These are phyloP conservation scores for Lactifluus volemus DNA, from an alignment of 768 basidiomycete species.

Conservation along the genomic window DNA sequence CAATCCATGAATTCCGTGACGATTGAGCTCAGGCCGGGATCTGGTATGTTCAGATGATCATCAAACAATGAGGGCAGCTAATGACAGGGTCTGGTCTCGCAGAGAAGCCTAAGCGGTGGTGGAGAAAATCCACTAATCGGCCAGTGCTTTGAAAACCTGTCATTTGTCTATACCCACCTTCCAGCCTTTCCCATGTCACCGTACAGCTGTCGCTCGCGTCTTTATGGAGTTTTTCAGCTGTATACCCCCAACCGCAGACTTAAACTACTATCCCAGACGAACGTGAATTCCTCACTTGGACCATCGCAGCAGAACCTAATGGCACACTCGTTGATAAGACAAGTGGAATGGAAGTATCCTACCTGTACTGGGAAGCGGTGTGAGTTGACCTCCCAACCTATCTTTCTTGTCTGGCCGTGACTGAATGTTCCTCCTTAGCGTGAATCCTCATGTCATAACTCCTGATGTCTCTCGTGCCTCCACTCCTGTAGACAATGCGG, in stretches of 20 bases:
- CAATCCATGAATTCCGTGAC: neutral
- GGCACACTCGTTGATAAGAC: constrained; percentile 6
- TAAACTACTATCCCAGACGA: neutral
- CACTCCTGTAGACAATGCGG: neutral
- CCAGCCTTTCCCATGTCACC: neutral
- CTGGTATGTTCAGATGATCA: neutral
- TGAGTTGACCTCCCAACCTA: neutral
- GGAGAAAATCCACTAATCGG: too few species aligned
- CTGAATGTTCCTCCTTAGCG: neutral
- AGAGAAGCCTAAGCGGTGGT: too few species aligned
- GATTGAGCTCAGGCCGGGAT: neutral
- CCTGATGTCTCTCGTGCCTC: neutral
- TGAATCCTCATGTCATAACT: neutral
- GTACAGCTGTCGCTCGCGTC: neutral
- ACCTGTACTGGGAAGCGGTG: constrained; percentile 11
- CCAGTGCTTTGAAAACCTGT: neutral
- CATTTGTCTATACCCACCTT: constrained; percentile 1
- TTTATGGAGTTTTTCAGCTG: neutral
- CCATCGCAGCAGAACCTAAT: constrained; percentile 3
- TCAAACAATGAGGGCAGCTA: neutral
- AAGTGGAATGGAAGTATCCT: constrained; percentile 1
- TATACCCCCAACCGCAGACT: neutral
- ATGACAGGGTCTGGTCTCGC: neutral
- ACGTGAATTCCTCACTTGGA: neutral
- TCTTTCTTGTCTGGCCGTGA: neutral